A percentile compares a stretch with the other conserved stretches of the same genome.
Evolutionary conservation across 2,329 filamentous ascomycete species (phyloP).

Genomic region (Penicillium sp.): DNA sequence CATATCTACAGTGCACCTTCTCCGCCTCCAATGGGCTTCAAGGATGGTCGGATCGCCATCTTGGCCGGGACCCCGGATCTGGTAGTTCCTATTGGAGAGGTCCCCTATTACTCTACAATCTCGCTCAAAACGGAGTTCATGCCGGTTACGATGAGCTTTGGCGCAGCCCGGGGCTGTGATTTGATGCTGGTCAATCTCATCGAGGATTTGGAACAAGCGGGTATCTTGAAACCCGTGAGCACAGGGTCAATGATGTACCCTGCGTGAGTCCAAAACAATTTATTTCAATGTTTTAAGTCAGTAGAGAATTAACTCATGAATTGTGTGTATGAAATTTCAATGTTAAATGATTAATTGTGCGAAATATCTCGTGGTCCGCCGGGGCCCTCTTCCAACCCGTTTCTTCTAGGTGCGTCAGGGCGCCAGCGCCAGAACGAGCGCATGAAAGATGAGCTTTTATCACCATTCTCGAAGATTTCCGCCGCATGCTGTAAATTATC

Average conservation of each 20-base stretch:
- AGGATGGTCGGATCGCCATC: constrained; percentile 21
- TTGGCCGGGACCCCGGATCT: constrained; percentile 31
- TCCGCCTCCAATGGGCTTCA: constrained; percentile 24
- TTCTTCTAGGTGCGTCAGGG: constrained; percentile 24
- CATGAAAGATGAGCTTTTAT: constrained; percentile 32
- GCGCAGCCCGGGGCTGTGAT: constrained; percentile 35
- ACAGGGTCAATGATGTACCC: constrained; percentile 26
- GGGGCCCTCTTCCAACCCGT: constrained; percentile 36
- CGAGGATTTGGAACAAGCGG: constrained; percentile 25
- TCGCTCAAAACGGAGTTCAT: constrained; percentile 32
- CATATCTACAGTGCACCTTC: constrained; percentile 10
- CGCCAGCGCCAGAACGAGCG: constrained; percentile 36
- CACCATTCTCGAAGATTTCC: constrained; percentile 31
- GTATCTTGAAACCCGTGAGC: constrained; percentile 26
- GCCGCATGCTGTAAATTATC: constrained; percentile 31
- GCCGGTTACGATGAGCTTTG: constrained; percentile 35
- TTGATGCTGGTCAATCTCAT: constrained; percentile 33
- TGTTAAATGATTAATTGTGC: not conserved
- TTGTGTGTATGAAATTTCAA: not conserved
- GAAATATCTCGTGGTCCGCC: constrained; percentile 26
- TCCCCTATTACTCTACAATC: constrained; percentile 28
- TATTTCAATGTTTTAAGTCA: too few species aligned
- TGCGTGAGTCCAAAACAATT: not conserved
- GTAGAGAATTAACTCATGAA: not conserved
- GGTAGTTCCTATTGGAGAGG: constrained; percentile 29